Percentiles rank a stretch among this genome's conserved stretches.
Conservation (phyloP, 1,284 basidiomycete species). For the Trametes pubescens region DNA sequence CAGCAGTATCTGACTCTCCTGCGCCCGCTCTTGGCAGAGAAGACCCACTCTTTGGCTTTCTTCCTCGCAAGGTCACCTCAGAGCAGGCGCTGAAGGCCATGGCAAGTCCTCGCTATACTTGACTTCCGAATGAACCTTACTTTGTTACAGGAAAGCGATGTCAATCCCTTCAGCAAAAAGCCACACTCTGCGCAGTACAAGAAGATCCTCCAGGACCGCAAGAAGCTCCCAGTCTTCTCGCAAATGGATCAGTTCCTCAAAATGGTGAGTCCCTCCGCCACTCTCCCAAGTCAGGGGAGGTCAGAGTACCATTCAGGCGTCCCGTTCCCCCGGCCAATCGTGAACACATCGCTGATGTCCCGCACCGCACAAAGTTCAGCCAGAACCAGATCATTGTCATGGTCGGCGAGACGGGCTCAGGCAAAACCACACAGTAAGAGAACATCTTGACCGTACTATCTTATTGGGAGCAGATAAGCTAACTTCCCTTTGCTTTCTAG, state of each 20-base stretch:
- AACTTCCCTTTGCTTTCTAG: slow-evolving; percentile 24
- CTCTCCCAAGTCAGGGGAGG: slow-evolving; percentile 46
- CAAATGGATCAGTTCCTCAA: slow-evolving; percentile 95
- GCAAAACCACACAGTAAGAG: slow-evolving; percentile 95
- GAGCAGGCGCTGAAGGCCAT: slow-evolving; percentile 40
- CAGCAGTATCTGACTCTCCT: slow-evolving; percentile 24
- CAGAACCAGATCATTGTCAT: slow-evolving; percentile 93
- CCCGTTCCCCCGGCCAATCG: slow-evolving; percentile 27
- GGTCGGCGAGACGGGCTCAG: slow-evolving; percentile 98
- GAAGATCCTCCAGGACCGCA: slow-evolving; percentile 87
- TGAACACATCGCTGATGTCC: slow-evolving; percentile 44
- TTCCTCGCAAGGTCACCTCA: slow-evolving; percentile 62
- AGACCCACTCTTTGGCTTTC: slow-evolving; percentile 63
- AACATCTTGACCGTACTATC: slow-evolving; percentile 8
- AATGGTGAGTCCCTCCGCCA: slow-evolving; percentile 64
- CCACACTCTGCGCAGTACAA: slow-evolving; percentile 85
- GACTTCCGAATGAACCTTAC: background rate
- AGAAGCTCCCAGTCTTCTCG: slow-evolving; percentile 90
- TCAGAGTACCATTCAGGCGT: slow-evolving; percentile 42
- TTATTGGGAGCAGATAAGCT: background rate
- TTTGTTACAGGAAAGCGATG: slow-evolving; percentile 54
- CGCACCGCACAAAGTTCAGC: slow-evolving; percentile 65
- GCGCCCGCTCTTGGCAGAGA: slow-evolving; percentile 22
- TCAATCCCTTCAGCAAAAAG: slow-evolving; percentile 89
- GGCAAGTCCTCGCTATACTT: background rate